Evolutionary conservation across 768 basidiomycete genomes (phyloP), one percentile per base, ranked within the genome.

Genomic region (Lactifluus subvellereus): DNA sequence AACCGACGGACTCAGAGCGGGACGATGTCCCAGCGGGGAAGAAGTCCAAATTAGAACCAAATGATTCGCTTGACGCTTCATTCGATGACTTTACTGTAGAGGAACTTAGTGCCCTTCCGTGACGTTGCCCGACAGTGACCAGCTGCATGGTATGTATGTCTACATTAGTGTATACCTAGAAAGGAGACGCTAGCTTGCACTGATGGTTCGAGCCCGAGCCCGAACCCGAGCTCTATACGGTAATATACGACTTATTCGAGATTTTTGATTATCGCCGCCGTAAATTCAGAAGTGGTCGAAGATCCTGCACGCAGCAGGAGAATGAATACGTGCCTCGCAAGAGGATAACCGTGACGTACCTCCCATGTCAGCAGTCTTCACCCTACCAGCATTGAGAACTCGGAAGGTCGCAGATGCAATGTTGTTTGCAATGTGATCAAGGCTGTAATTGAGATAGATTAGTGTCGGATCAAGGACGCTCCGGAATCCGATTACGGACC

Each of bases 361-460:
- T 62, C 90, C 90, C 89, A 98, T 91, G 71, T 99, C 96, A 62
- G 91, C 87, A 37, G 96, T 99, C 73, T 89, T 84, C 73, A 96
- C 84, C 73, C 91, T 88, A 68, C 88, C 89, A 61, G 83, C 84
- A 72, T 90, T 87, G 71, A 98, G 91, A 68, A 98, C 93, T 68
- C 89, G 87, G 76, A 98, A 96, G 10, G 93, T 94, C 48, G 96
- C 89, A 56, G 83, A 80, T 35, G 97, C 93, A 71, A 99, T 97
- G 71, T 77, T 86, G 80, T 98, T 97, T 52, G 97, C 97, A 69
- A 96, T 87, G 66, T 85, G 75, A 75, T 98, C 94, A 60, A 98
- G 88, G 54, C 92, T 94, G 32, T n/a, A 57, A 55, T 55, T 35
- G 54, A 52, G 33, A 60, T 14, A 37, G 48, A 47, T 43, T n/a